Conservation (phyloP, 352 stramenopile genomes). For the Elongisporangium prolatum region DNA sequence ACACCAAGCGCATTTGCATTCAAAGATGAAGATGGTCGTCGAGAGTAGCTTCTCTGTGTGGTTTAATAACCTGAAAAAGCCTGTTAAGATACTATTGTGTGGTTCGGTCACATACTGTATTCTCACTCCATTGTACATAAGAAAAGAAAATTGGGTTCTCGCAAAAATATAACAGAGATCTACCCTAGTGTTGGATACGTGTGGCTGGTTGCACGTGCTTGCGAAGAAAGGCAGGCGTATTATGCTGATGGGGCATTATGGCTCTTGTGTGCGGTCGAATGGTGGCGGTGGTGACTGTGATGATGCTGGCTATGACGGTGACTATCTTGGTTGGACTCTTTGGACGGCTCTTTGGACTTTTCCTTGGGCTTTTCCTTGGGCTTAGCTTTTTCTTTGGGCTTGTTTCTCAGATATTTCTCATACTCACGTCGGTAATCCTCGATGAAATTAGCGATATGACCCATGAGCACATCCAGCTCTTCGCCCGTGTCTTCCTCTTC, state of each 20-base stretch:
- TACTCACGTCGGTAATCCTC: constrained; percentile 69
- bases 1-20: too few relatives aligned
- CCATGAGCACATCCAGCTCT: constrained; percentile 68
- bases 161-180: neutral
- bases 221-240: neutral
- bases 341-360: neutral
- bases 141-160: neutral
- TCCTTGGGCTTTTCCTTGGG: constrained; percentile 1
- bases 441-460: constrained; percentile 72
- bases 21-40: too few relatives aligned
- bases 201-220: neutral
- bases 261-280: neutral
- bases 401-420: constrained; percentile 54
- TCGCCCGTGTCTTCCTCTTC: constrained; percentile 79
- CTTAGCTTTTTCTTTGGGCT: constrained; percentile 16
- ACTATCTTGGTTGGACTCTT: neutral
- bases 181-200: neutral
- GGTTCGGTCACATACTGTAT: too few relatives aligned
- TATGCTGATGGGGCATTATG: neutral
- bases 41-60: too few relatives aligned
- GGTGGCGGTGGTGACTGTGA: neutral
- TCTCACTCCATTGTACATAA: neutral
- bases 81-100: too few relatives aligned
- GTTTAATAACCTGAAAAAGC: too few relatives aligned
- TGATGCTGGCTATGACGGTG: neutral